Conservation (phyloP, 2,329 filamentous ascomycete genomes). For the Didymosphaeria variabile region DNA sequence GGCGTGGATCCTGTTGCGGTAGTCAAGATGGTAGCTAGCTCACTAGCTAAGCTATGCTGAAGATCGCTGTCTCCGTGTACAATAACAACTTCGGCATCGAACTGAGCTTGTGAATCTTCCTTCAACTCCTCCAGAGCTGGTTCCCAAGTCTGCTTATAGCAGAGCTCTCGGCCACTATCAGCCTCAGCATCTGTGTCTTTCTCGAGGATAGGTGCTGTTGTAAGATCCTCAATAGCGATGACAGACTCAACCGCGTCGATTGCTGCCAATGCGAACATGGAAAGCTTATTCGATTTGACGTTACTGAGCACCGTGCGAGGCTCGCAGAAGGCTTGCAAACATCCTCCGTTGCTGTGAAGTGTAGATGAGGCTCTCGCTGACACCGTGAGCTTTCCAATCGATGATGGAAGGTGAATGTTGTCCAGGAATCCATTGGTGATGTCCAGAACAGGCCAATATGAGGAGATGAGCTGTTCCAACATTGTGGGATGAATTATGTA, state of each 20-base stretch:
- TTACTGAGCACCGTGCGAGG: conserved; percentile 17
- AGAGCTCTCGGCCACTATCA: conserved; percentile 30
- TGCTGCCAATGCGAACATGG: conserved; percentile 30
- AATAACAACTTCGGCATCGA: conserved; percentile 9
- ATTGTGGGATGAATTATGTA: conserved; percentile 39
- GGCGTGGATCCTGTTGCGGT: conserved; percentile 3
- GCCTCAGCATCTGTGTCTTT: conserved; percentile 16
- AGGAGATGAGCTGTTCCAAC: conserved; percentile 36
- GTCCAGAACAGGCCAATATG: conserved; percentile 41
- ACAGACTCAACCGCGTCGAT: conserved; percentile 24
- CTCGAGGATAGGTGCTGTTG: conserved; percentile 32
- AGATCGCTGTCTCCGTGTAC: conserved; percentile 7
- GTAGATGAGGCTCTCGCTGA: conserved; percentile 22
- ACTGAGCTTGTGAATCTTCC: neutral
- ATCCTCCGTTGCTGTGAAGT: conserved; percentile 13
- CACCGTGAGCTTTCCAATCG: conserved; percentile 33
- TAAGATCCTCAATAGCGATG: conserved; percentile 33
- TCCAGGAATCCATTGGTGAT: conserved; percentile 19
- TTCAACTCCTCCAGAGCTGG: conserved; percentile 15
- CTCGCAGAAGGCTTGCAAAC: conserved; percentile 28
- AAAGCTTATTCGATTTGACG: conserved; percentile 28
- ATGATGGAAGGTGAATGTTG: conserved; percentile 34
- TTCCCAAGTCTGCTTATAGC: conserved; percentile 41
- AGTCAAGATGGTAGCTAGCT: conserved; percentile 1
- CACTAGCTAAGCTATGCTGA: neutral